These are phyloP conservation scores for Gossypium trilobum DNA, from an alignment of 441 rosid species.

Conservation along the genomic window DNA sequence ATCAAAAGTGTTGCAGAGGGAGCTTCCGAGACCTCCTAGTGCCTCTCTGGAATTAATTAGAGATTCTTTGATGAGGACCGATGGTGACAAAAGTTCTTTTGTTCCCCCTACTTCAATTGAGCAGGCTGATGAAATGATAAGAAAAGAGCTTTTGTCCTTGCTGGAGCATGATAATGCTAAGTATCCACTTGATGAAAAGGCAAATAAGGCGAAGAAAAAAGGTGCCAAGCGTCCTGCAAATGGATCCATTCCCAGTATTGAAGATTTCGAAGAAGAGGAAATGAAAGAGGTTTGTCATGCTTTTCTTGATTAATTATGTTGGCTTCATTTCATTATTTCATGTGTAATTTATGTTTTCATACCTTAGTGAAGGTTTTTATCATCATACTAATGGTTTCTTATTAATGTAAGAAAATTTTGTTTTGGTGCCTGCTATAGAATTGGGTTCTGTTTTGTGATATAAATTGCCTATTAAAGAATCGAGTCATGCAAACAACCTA, in stretches of 20 bases:
- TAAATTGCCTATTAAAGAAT: not conserved
- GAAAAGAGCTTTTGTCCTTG: constrained; percentile 64
- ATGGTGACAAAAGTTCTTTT: constrained; percentile 86
- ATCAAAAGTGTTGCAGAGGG: constrained; percentile 94
- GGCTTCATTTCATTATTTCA: not conserved
- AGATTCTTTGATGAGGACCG: constrained; percentile 65
- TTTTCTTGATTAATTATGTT: not conserved
- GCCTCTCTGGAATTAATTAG: constrained; percentile 79
- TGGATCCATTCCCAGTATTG: constrained; percentile 51
- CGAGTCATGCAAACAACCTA: not conserved
- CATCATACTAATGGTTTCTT: not conserved
- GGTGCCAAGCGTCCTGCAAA: constrained; percentile 52
- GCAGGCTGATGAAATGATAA: constrained; percentile 82
- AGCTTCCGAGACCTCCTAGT: constrained; percentile 86
- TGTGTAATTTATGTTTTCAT: not conserved
- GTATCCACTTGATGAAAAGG: constrained; percentile 83
- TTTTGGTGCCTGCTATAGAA: constrained; percentile 4
- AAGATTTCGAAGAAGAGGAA: constrained; percentile 76
- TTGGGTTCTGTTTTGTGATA: not conserved
- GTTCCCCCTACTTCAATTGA: constrained; percentile 82
- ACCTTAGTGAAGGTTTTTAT: not conserved
- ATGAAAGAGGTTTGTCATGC: constrained; percentile 50
- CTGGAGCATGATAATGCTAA: constrained; percentile 93
- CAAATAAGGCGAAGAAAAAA: constrained; percentile 67
- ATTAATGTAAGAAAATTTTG: not conserved